Evolutionary conservation across 495 filamentous ascomycete species (phyloP), one percentile per base, ranked within the genome.

Genomic region (Cladorrhinum samala): DNA sequence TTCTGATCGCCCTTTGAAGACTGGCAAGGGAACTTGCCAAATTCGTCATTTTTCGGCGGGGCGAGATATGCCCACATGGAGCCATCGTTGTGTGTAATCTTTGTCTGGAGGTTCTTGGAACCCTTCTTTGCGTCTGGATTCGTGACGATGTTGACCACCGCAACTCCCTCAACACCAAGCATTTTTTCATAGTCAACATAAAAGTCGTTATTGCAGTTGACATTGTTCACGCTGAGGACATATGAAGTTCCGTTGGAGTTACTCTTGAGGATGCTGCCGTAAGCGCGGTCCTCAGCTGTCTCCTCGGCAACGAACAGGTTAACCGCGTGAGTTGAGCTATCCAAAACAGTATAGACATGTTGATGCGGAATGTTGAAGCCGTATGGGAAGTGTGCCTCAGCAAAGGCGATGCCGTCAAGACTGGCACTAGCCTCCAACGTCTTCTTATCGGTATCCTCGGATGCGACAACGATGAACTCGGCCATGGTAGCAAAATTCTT

Each of bases 181-280:
- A 95, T 89, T 74, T 95, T 95, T 65, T 99, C 93, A 64, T 95
- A 99, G 67, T 99, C 93, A 37, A 93, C 90, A 64, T 85, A 95
- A 39, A 86, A 91, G 0, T 47, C 56, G 2, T 75, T 68, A 58
- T 95, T 82, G 50, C 86, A 78, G 67, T 95, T 95, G 59, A 96
- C 87, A 0, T 77, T 79, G 44, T 78, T 70, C 8, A 92, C 71
- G 67, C 86, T 91, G 46, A 91, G 72, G 18, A 94, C 88, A 59
- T 96, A 99, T 2, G 86, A 91, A 0, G 93, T 97, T 36, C 93
- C 93, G 63, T 97, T 97, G 60, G 88, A 96, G 70, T 99, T 99
- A 59, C 89, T 95, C 78, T 97, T 97, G 63, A 99, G 78, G 48
- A 99, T 84, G 20, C 83, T 82, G n/a, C 93, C 93, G 56, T 86